Conservation (phyloP, 1,139 yeast genomes). For the Suhomyces maxii region DNA sequence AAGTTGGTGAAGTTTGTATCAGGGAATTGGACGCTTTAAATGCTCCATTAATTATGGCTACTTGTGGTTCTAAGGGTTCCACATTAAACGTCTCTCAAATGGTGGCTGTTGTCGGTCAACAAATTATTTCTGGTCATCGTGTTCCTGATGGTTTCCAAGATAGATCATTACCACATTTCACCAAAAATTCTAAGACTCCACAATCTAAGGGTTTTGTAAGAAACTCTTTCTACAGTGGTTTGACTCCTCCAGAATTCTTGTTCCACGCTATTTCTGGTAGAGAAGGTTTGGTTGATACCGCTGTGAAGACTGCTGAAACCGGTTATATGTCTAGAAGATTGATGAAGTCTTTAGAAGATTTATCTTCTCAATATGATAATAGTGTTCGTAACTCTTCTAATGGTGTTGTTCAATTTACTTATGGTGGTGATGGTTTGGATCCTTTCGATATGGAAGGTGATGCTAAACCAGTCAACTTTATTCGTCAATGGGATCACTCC, state of each 20-base stretch:
- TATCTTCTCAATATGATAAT: constrained; percentile 88
- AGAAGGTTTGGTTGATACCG: constrained; percentile 99
- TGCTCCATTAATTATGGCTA: constrained; percentile 98
- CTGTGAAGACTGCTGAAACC: constrained; percentile 98
- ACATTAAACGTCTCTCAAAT: constrained; percentile 97
- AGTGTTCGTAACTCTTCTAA: constrained; percentile 94
- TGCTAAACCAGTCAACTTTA: constrained; percentile 92
- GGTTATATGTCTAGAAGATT: constrained; percentile 99
- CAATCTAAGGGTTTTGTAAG: constrained; percentile 97
- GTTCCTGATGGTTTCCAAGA: constrained; percentile 99
- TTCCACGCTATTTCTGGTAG: constrained; percentile 99
- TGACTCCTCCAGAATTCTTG: constrained; percentile 93
- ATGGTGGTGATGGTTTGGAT: constrained; percentile 98
- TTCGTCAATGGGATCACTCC: constrained; percentile 94
- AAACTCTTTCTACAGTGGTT: constrained; percentile 91
- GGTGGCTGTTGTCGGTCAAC: constrained; percentile 99
- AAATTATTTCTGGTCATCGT: constrained; percentile 97
- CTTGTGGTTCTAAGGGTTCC: constrained; percentile 99
- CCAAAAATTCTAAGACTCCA: constrained; percentile 93
- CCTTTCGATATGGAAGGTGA: constrained; percentile 99
- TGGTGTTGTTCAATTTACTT: constrained; percentile 95
- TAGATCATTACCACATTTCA: constrained; percentile 95
- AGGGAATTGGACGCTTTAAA: constrained; percentile 84
- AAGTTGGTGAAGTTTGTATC: constrained; percentile 97
- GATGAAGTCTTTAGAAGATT: constrained; percentile 97